phyloP scores from a whole-genome alignment of 208 protist species.

The Leishmania mexicana region DNA sequence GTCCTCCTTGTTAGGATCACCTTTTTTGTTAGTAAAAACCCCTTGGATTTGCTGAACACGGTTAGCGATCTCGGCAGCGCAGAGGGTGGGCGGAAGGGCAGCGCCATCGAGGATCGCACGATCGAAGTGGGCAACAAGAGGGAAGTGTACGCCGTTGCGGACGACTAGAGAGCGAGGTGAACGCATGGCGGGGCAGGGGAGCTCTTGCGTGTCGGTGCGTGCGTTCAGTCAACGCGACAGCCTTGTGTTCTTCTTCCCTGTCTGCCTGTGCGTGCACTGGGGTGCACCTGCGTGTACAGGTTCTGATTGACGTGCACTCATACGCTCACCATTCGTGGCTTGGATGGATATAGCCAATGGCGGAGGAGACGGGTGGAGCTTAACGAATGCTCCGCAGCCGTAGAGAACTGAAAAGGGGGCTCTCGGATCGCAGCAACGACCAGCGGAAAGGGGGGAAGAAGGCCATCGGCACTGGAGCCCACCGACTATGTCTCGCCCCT shows the following conservation, averaged over 20 bases:
- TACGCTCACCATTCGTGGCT: background rate
- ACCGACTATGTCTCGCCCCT: background rate
- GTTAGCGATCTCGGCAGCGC: slow-evolving; percentile 6
- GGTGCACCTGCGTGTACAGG: background rate
- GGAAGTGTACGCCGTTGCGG: slow-evolving; percentile 60
- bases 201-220: background rate
- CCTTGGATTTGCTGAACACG: slow-evolving; percentile 59
- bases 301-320: background rate
- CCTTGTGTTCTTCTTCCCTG: background rate
- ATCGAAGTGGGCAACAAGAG: slow-evolving; percentile 49
- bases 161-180: slow-evolving; percentile 27
- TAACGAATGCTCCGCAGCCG: too few species aligned
- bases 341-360: background rate
- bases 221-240: background rate
- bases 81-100: background rate
- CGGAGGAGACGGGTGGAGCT: background rate
- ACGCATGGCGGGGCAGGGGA: too few species aligned
- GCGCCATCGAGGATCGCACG: slow-evolving; percentile 1
- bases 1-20: slow-evolving; percentile 54
- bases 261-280: background rate
- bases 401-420: background rate
- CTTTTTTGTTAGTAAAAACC: slow-evolving; percentile 53
- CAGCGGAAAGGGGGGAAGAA: background rate
- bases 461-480: background rate
- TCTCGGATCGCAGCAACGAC: background rate